These are phyloP conservation scores for Tricholoma sp. DNA, from an alignment of 768 basidiomycete species.

Conservation along the genomic window DNA sequence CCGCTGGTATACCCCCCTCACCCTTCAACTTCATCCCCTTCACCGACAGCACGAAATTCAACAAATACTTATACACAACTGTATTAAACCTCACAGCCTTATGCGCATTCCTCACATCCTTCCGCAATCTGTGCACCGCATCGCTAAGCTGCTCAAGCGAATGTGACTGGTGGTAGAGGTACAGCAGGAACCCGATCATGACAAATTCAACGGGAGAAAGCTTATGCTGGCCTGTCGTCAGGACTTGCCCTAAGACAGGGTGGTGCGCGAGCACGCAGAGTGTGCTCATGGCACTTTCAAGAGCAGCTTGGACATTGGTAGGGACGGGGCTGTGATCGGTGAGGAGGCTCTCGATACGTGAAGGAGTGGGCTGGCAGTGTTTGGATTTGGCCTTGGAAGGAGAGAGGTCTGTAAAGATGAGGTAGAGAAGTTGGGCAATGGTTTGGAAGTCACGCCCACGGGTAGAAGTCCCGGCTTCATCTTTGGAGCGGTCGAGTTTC, in stretches of 20 bases:
- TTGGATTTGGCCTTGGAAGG: conserved; percentile 7
- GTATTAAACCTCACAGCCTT: conserved; percentile 2
- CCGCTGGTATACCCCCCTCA: background rate
- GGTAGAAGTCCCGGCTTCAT: conserved; percentile 14
- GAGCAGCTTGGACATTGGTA: background rate
- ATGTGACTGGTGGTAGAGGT: conserved; percentile 24
- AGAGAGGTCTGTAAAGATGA: conserved; percentile 12
- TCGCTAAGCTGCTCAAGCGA: conserved; percentile 37
- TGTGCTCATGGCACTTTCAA: conserved; percentile 12
- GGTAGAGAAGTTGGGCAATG: conserved; percentile 31
- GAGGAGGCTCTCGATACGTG: conserved; percentile 23
- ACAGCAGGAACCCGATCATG: conserved; percentile 38
- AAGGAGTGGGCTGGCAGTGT: conserved; percentile 15
- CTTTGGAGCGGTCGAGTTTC: conserved; percentile 35
- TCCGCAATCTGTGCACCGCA: conserved; percentile 32
- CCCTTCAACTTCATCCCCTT: conserved; percentile 1
- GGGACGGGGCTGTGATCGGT: conserved; percentile 2
- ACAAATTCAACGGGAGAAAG: conserved; percentile 43
- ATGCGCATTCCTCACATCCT: background rate
- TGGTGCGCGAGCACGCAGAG: conserved; percentile 16
- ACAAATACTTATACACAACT: conserved; percentile 6
- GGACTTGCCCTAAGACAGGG: conserved; percentile 4
- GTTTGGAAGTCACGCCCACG: conserved; percentile 35
- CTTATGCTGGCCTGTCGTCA: conserved; percentile 16
- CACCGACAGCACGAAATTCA: conserved; percentile 7